These are phyloP conservation scores for Moelleriella libera DNA, from an alignment of 2,329 filamentous ascomycete species.

Conservation along the genomic window DNA sequence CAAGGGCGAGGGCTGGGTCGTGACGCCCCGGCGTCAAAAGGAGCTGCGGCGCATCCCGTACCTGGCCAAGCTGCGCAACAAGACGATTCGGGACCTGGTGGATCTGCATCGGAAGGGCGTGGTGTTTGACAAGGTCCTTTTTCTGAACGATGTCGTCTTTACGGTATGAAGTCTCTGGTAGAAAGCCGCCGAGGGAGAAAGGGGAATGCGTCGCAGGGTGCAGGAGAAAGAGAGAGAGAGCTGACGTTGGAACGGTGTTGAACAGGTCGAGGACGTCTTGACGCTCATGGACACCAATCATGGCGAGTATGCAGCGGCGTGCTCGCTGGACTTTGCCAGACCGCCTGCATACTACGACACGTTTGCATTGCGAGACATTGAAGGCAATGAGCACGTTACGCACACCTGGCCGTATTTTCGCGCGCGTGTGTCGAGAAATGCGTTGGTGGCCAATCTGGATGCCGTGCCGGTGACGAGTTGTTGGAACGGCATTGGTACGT, in stretches of 20 bases:
- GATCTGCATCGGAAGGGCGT: slow-evolving; percentile 33
- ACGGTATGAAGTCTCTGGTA: slow-evolving; percentile 20
- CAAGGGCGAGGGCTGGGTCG: slow-evolving; percentile 45
- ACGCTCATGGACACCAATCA: slow-evolving; percentile 40
- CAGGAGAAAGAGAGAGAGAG: no score
- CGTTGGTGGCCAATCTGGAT: slow-evolving; percentile 32
- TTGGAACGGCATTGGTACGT: slow-evolving; percentile 29
- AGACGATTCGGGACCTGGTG: slow-evolving; percentile 43
- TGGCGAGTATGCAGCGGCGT: slow-evolving; percentile 47
- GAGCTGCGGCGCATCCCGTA: slow-evolving; percentile 56
- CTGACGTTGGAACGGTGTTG: no score
- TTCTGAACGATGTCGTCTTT: slow-evolving; percentile 51
- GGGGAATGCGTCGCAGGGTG: no score
- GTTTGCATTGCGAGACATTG: slow-evolving; percentile 42
- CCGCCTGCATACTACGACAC: slow-evolving; percentile 46
- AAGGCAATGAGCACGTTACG: slow-evolving; percentile 35
- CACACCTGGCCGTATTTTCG: slow-evolving; percentile 47
- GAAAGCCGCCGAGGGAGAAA: not conserved
- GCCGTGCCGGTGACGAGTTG: slow-evolving; percentile 31
- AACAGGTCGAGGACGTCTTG: slow-evolving; percentile 39
- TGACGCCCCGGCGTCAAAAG: slow-evolving; percentile 35
- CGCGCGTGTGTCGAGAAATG: slow-evolving; percentile 32
- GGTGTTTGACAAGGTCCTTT: slow-evolving; percentile 44
- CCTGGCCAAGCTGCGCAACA: slow-evolving; percentile 49
- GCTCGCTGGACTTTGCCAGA: slow-evolving; percentile 43